phyloP scores from a whole-genome alignment of 192 early-diverging fungal species.

The Podila minutissima region DNA sequence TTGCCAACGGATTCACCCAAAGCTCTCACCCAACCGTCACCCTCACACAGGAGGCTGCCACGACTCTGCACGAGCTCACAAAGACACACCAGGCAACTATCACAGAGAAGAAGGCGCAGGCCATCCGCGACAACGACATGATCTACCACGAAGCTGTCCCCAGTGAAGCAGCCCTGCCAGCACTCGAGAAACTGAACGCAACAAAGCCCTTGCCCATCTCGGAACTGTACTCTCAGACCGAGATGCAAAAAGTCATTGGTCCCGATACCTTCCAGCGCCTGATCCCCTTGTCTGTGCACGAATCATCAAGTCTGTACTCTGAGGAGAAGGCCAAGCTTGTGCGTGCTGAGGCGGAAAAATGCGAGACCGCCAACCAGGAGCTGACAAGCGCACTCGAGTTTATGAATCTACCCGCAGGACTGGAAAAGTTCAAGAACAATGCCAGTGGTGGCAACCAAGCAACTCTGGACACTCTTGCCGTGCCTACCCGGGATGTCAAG shows the following conservation, averaged over 20 bases:
- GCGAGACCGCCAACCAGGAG: slow-evolving; percentile 86
- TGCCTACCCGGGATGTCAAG: slow-evolving; percentile 67
- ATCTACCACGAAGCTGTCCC: slow-evolving; percentile 94
- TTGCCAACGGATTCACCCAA: slow-evolving; percentile 71
- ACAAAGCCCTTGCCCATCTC: slow-evolving; percentile 83
- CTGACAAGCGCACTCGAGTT: slow-evolving; percentile 84
- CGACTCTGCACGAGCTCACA: slow-evolving; percentile 78
- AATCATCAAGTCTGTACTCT: slow-evolving; percentile 92
- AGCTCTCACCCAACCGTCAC: slow-evolving; percentile 64
- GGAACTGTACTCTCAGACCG: slow-evolving; percentile 75
- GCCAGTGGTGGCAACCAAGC: slow-evolving; percentile 50
- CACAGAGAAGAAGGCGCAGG: slow-evolving; percentile 74
- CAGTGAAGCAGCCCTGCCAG: slow-evolving; percentile 76
- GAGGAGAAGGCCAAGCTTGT: slow-evolving; percentile 97
- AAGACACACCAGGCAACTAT: slow-evolving; percentile 71
- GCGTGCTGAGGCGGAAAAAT: slow-evolving; percentile 80
- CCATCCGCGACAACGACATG: slow-evolving; percentile 93
- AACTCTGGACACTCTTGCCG: slow-evolving; percentile 61
- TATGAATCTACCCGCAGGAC: slow-evolving; percentile 83
- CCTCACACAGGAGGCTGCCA: slow-evolving; percentile 70
- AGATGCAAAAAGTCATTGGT: slow-evolving; percentile 89
- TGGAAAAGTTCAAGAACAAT: slow-evolving; percentile 80
- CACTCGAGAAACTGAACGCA: slow-evolving; percentile 87
- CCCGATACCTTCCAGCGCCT: slow-evolving; percentile 88
- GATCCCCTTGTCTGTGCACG: slow-evolving; percentile 94